Percentiles rank a stretch among this genome's conserved stretches.
These are phyloP conservation scores for Jacaranda copaia DNA, from an alignment of 257 asterid species.

Conservation along the genomic window DNA sequence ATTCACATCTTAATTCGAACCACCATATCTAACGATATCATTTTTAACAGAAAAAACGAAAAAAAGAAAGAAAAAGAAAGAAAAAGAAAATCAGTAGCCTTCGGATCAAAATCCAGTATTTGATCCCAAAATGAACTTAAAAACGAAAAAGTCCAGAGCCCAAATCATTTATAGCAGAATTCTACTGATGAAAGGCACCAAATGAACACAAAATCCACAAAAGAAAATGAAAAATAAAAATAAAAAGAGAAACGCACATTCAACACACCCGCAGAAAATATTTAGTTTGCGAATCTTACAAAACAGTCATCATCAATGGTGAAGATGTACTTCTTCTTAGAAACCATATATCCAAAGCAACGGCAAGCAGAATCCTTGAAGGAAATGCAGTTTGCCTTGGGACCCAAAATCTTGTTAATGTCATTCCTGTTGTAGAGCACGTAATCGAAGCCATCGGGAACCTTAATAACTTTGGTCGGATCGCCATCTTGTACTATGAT, in stretches of 20 bases:
- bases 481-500: constrained; percentile 59
- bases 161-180: not conserved
- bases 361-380: constrained; percentile 61
- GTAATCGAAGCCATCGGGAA: constrained; percentile 57
- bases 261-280: not conserved
- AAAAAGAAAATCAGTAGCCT: not conserved
- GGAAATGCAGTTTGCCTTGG: constrained; percentile 56
- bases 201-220: not conserved
- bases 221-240: not conserved
- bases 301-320: constrained; percentile 63
- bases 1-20: not conserved
- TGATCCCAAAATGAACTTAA: not conserved
- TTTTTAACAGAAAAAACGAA: not conserved
- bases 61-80: no score
- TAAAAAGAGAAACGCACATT: not conserved
- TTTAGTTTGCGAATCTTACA: constrained; percentile 36
- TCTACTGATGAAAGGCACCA: constrained; percentile 5
- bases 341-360: constrained; percentile 55
- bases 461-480: constrained; percentile 47
- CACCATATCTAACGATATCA: not conserved
- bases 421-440: constrained; percentile 53
- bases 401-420: constrained; percentile 54
- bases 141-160: not conserved
- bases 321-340: constrained; percentile 59
- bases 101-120: constrained; percentile 19